Base-by-base conservation (phyloP, 140 eudicot species). In the Flaveria floridana region DNA sequence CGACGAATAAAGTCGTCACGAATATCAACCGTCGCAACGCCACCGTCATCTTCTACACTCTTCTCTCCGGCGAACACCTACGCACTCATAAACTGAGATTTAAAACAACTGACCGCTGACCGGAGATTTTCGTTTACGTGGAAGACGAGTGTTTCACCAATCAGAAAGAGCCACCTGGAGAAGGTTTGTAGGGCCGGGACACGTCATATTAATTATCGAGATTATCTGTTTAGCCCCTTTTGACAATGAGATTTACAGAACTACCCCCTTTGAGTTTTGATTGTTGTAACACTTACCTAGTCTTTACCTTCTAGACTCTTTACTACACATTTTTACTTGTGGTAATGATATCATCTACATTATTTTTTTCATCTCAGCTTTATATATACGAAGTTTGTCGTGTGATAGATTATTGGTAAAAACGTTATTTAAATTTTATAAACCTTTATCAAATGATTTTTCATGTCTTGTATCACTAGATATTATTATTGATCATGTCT, bases 21-120 rank as follows among this genome's bases (percentile, higher is more conserved):
- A 78, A 70, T 12, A 80, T 68, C 71, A 76, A 72, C 34, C 82
- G 80, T 73, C 74, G 61, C 76, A 80, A 65, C 76, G 72, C 70
- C 78, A 62, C 68, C 78, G 78, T 64, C 85, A 81, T 74, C 76
- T 51, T 51, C 53, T 18, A 34, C 0, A 6, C 13, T 70, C 50
- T 69, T 41, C 30, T 47, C 82, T 30, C 75, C 68, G 59, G 57
- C 44, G 13, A n/a, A 59, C 50, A 58, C 76, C 50, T 34, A 56
- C 59, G 26, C 47, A 65, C 39, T 51, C 65, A 23, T 78, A 48
- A 39, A 15, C 57, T 10, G 15, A 25, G 82, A 78, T 78, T 71
- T 78, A 47, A 79, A 57, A 34, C 16, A 56, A 55, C 12, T 52
- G 70, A 72, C 74, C 44, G 75, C 53, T 79, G 79, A 72, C 50